Percentiles rank a stretch among this genome's conserved stretches.
These are phyloP conservation scores for Nitzschia sp. DNA, from an alignment of 108 stramenopile genomes.

Conservation along the genomic window DNA sequence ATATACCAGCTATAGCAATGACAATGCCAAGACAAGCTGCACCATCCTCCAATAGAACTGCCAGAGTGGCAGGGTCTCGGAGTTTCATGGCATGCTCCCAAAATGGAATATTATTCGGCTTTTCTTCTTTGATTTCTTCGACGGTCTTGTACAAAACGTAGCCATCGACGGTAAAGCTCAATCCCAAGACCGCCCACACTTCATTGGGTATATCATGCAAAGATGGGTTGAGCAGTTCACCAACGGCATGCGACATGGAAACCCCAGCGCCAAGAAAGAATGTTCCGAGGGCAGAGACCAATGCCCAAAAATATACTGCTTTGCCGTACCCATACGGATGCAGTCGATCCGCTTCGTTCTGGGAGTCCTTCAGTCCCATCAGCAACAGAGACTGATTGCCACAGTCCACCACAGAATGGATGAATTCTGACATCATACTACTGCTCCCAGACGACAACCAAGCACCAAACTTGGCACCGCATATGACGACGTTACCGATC, in stretches of 20 bases:
- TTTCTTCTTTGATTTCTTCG: constrained; percentile 46
- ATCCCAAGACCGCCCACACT: constrained; percentile 85
- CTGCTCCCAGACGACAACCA: constrained; percentile 86
- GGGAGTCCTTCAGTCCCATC: constrained; percentile 79
- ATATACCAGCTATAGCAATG: constrained; percentile 92
- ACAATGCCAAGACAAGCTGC: constrained; percentile 96
- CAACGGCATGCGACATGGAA: constrained; percentile 85
- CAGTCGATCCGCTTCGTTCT: constrained; percentile 69
- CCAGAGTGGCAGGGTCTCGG: constrained; percentile 94
- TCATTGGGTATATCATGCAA: constrained; percentile 69
- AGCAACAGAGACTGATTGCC: constrained; percentile 93
- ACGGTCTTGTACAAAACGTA: constrained; percentile 84
- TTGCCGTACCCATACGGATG: constrained; percentile 87
- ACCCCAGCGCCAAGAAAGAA: constrained; percentile 95
- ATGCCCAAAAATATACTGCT: constrained; percentile 90
- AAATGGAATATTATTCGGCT: constrained; percentile 55
- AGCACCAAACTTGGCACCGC: constrained; percentile 85
- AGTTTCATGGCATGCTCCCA: constrained; percentile 66
- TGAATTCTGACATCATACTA: constrained; percentile 93
- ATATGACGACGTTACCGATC: constrained; percentile 89
- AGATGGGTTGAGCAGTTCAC: constrained; percentile 62
- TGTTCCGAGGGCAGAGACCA: constrained; percentile 92
- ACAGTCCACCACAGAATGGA: constrained; percentile 94
- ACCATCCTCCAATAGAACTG: constrained; percentile 95
- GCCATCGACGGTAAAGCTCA: constrained; percentile 88